Conservation (phyloP, 1,139 yeast genomes). For the Debaryomyces robertsiae region DNA sequence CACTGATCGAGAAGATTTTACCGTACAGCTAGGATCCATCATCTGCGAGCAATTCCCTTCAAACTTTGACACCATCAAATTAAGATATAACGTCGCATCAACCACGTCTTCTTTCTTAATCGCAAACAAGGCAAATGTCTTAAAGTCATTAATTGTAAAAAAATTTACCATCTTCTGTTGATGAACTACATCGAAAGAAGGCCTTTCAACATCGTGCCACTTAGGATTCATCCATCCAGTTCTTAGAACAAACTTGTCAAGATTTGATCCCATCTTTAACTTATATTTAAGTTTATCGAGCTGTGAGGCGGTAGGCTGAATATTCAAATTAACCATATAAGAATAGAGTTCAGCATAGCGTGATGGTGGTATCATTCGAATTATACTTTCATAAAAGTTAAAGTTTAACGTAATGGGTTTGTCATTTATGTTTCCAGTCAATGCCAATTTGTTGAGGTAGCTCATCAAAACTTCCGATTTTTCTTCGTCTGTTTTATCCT, state of each 20-base stretch:
- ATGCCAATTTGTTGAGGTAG: conserved; percentile 27
- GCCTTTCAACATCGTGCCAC: conserved; percentile 38
- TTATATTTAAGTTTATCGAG: conserved; percentile 24
- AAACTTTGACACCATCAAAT: conserved; percentile 39
- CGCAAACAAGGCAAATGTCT: conserved; percentile 25
- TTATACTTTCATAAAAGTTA: conserved; percentile 22
- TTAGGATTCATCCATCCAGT: conserved; percentile 41
- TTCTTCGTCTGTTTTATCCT: conserved; percentile 17
- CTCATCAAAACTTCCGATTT: conserved; percentile 25
- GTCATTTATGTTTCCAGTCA: conserved; percentile 27
- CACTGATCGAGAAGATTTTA: conserved; percentile 18
- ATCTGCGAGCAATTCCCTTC: conserved; percentile 28
- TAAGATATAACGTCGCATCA: conserved; percentile 37
- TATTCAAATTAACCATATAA: conserved; percentile 37
- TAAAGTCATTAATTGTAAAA: conserved; percentile 33
- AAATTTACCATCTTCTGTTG: conserved; percentile 33
- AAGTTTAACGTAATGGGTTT: conserved; percentile 26
- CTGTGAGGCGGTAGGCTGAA: conserved; percentile 26
- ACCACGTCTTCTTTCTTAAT: conserved; percentile 33
- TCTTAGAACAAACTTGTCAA: conserved; percentile 36
- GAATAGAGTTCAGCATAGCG: conserved; percentile 32
- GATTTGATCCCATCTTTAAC: conserved; percentile 31
- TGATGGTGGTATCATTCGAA: conserved; percentile 23
- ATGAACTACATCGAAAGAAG: conserved; percentile 22
- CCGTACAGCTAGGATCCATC: conserved; percentile 14